Evolutionary conservation across 2,329 filamentous ascomycete genomes (phyloP).

Genomic region (Leptographium wingfieldii): DNA sequence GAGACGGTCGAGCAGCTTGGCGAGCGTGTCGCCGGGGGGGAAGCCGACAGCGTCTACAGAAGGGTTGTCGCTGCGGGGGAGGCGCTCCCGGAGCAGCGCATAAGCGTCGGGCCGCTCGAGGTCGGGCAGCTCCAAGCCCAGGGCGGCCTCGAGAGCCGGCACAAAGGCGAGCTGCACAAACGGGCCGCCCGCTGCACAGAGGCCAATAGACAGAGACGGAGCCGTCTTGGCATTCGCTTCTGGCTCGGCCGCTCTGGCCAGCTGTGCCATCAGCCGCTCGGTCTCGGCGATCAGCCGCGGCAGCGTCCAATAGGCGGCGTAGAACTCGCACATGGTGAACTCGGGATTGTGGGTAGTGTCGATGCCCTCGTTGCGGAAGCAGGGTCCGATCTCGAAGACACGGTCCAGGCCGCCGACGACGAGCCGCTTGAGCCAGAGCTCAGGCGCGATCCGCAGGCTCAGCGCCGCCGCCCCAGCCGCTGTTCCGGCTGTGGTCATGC

Average conservation of each 20-base stretch:
- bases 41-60: constrained; percentile 25
- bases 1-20: constrained; percentile 67
- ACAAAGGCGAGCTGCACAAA: constrained; percentile 71
- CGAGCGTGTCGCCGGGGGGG: constrained; percentile 37
- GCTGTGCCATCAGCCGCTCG: constrained; percentile 50
- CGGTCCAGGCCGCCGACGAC: constrained; percentile 78
- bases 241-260: constrained; percentile 15
- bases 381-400: constrained; percentile 86
- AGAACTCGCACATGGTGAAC: constrained; percentile 96
- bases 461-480: constrained; percentile 24
- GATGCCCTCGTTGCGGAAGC: constrained; percentile 87
- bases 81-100: constrained; percentile 37
- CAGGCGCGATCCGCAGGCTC: constrained; percentile 78
- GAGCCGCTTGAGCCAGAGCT: constrained; percentile 87
- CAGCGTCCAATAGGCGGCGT: constrained; percentile 71
- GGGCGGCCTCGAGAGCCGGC: constrained; percentile 57
- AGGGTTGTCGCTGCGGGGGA: constrained; percentile 31
- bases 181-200: constrained; percentile 18
- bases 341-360: constrained; percentile 93
- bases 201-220: background rate
- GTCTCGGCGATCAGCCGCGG: constrained; percentile 64
- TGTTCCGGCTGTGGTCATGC: constrained; percentile 35
- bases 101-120: constrained; percentile 43
- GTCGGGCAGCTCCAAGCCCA: constrained; percentile 54
- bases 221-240: too few relatives aligned